Conservation (phyloP, 495 filamentous ascomycete species). For the Penicillium salamii region DNA sequence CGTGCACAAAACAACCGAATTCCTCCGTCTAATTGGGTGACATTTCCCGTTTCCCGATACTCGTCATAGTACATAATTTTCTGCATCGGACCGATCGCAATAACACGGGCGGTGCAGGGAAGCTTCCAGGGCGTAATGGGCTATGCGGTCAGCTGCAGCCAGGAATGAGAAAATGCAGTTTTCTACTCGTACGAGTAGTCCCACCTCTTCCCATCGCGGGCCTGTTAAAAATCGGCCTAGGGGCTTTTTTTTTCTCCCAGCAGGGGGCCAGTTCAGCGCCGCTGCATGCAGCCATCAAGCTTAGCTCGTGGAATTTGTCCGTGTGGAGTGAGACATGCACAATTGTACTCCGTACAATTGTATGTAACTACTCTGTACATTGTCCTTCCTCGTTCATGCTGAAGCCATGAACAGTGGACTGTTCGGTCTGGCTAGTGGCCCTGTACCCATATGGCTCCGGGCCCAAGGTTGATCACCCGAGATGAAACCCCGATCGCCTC, state of each 20-base stretch:
- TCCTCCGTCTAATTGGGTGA: neutral
- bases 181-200: too few species aligned
- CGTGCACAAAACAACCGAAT: too few species aligned
- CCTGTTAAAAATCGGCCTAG: conserved; percentile 16
- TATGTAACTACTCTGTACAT: too few species aligned
- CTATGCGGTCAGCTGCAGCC: neutral
- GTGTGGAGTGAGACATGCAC: conserved; percentile 6
- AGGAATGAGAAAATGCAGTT: conserved; percentile 4
- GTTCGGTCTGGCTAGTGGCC: too few species aligned
- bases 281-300: neutral
- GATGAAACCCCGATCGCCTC: conserved; percentile 26
- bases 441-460: conserved; percentile 10
- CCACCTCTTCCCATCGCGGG: conserved; percentile 1
- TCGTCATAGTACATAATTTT: neutral
- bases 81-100: conserved; percentile 4
- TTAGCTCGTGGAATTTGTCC: conserved; percentile 1
- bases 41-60: neutral
- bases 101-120: neutral
- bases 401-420: neutral
- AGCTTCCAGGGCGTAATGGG: neutral
- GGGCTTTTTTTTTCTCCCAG: conserved; percentile 13
- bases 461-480: neutral
- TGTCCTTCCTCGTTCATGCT: too few species aligned
- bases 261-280: neutral
- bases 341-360: neutral